Conservation (phyloP, 371 early-diverging fungal species). For the Amoeboradix gromovi region DNA sequence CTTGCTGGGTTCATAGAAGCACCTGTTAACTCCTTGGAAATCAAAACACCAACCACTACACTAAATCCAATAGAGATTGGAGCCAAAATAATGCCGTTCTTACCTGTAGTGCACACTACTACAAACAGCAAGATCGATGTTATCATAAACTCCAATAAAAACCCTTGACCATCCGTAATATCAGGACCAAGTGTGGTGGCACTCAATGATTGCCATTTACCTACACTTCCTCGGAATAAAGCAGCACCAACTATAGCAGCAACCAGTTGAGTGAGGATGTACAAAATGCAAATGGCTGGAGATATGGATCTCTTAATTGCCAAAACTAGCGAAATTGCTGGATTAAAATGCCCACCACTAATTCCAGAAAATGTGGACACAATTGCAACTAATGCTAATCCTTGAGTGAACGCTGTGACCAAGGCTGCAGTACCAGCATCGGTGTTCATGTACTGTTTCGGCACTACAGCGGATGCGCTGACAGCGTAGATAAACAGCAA, state of each 20-base stretch:
- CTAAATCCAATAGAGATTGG: slow-evolving; percentile 2
- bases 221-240: slow-evolving; percentile 8
- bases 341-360: slow-evolving; percentile 25
- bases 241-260: slow-evolving; percentile 25
- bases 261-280: slow-evolving; percentile 17
- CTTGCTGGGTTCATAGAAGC: slow-evolving; percentile 29
- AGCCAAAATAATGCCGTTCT: slow-evolving; percentile 10
- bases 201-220: slow-evolving; percentile 12
- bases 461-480: no score
- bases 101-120: slow-evolving; percentile 16
- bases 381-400: slow-evolving; percentile 13
- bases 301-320: slow-evolving; percentile 15
- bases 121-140: slow-evolving; percentile 16
- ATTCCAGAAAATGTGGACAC: slow-evolving; percentile 18
- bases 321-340: slow-evolving; percentile 20
- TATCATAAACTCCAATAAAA: slow-evolving; percentile 20
- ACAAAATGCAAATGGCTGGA: slow-evolving; percentile 12
- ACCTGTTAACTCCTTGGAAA: slow-evolving; percentile 16
- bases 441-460: no score
- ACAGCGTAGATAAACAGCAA: no score
- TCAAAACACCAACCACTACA: slow-evolving; percentile 19
- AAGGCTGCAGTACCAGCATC: no score
- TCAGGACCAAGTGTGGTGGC: slow-evolving; percentile 7
- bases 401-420: slow-evolving; percentile 21
- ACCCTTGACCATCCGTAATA: slow-evolving; percentile 10